Percentiles rank a stretch among this genome's conserved stretches.
Evolutionary conservation across 805 yeast genomes (phyloP).

Genomic region (Yarrowia sp.): DNA sequence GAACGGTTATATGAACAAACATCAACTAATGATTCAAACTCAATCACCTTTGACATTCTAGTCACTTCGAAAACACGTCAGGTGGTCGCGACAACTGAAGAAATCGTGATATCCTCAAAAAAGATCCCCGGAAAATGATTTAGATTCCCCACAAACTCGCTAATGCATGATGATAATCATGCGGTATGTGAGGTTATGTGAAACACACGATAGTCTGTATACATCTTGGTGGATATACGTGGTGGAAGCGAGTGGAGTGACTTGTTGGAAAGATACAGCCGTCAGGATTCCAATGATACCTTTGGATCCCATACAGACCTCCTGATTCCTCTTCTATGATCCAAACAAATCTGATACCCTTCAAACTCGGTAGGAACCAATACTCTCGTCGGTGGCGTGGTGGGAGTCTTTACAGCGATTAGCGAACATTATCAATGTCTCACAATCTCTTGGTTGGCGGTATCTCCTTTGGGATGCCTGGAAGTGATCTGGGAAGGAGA

Average conservation of each 20-base stretch:
- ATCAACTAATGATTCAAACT: background rate
- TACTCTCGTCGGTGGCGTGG: background rate
- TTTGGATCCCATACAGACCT: too few species aligned
- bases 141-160: constrained; percentile 8
- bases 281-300: background rate
- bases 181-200: background rate
- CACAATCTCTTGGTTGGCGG: background rate
- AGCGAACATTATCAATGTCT: background rate
- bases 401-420: background rate
- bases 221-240: too few species aligned
- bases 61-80: background rate
- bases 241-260: too few species aligned
- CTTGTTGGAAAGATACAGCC: too few species aligned
- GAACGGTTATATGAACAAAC: background rate
- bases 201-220: background rate
- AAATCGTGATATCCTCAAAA: background rate
- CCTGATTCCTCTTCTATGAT: background rate
- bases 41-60: background rate
- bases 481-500: background rate
- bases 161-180: background rate
- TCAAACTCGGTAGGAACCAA: background rate
- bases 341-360: background rate
- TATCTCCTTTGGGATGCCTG: background rate
- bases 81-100: background rate
- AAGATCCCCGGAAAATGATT: background rate